Evolutionary conservation across 768 basidiomycete species (phyloP), one percentile per base, ranked within the genome.

Genomic region (Galerina marginata): DNA sequence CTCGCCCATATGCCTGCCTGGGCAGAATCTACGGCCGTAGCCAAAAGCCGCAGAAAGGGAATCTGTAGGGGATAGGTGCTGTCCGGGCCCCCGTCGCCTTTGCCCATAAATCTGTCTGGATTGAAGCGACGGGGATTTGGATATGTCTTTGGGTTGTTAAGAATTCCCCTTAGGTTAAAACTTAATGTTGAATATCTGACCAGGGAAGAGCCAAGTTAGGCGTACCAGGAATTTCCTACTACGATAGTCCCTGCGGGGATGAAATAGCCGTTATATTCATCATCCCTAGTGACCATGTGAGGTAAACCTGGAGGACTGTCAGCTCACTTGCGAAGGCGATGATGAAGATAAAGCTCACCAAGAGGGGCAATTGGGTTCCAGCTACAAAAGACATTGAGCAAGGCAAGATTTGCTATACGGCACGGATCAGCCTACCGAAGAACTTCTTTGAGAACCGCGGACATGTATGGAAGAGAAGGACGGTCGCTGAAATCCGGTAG

Each of bases 81-180:
- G 71, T 5, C 47, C 64, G 3, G 63, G 12, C 63, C 65, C 37
- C 69, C 60, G 49, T 70, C 64, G 15, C 51, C 64, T 26, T 71
- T 53, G 33, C 68, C 66, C 29, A 82, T 51, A 65, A 80, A 86
- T 23, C 84, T 74, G 23, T 82, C 80, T 0, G 85, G 85, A 38
- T 81, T 76, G 67, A 87, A 86, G 10, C 62, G 67, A 3, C 74
- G 66, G 0, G 85, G 85, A 14, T 84, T 73, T 1, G 79, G 80
- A 65, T 77, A 86, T 11, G 66, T 67, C 36, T 67, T 45, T 5
- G 81, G 80, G 62, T 86, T 81, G 45, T 81, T 83, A 23, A 84
- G 72, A 52, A 86, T 83, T 1, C 77, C 76, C 82, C 85, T 85
- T 50, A 33, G 16, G 16, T 25, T 49, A 20, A 20, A 44, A 44